Base-by-base conservation (phyloP, 179 eudicot genomes). In the Nepenthes alata region DNA sequence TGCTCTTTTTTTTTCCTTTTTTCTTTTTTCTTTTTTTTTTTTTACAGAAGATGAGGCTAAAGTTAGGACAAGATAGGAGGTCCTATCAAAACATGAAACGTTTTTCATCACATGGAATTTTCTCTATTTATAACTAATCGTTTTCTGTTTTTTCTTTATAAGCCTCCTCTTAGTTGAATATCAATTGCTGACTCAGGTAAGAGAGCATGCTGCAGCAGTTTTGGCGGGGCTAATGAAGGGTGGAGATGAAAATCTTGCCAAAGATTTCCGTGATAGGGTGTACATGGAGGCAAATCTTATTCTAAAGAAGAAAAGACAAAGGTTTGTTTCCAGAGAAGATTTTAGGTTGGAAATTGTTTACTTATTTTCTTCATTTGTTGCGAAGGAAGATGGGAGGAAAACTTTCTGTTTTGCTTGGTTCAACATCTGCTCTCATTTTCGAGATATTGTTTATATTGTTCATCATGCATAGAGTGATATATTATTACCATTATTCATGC, bases 191-290 rank as follows among this genome's bases (percentile, higher is more conserved):
- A 54, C 72, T 58, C 85, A 94, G 97, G 99, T 94, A 55, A 93
- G 99, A 72, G 97, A 94, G 80, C 99, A 94, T 70, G 95, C 99
- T 48, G 99, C 99, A 53, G 96, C 96, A 47, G 96, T 94, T 66
- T 75, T 94, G 69, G 99, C 99, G 48, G 95, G 97, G 69, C 70
- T 91, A 66, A 87, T 87, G 96, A 94, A 94, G 78, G 85, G 99
- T 35, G 96, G 89, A 50, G 89, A 85, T 74, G 88, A 80, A 67
- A 69, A 52, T 53, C 71, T 91, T 63, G 83, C 90, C 7, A 82
- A 75, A 69, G 88, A 80, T 69, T 94, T 94, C 61, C 91, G 89
- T 57, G 76, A 44, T 52, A 87, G 95, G 78, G 89, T 91, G 68
- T 85, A 76, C 66, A 74, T 61, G 53, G 88, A 87, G 64, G 99